Evolutionary conservation across 2,329 filamentous ascomycete genomes (phyloP), one percentile per base, ranked within the genome.

Genomic region (Magnaporthales sp.): DNA sequence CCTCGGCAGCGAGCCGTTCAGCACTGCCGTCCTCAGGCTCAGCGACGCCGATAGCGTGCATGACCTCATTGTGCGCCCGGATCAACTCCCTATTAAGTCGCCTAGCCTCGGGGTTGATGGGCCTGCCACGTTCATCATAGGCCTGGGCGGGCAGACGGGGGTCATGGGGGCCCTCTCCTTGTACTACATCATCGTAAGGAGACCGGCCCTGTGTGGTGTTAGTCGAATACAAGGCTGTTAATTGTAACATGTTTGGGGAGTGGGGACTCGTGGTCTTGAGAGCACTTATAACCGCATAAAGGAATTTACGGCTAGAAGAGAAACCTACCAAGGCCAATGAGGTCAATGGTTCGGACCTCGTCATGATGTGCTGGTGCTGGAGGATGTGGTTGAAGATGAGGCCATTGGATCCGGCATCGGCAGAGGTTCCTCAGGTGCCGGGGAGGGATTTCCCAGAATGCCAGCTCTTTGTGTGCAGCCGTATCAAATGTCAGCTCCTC

Each of bases 11-110:
- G 65, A 81, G 78, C 5, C 77, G 75, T 4, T 78, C 77, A 26
- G 75, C 72, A 4, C 71, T 71, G 8, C 75, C 75, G 64, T 80
- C 81, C 66, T 87, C 85, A 15, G 84, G 83, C 70, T 88, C 85
- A 9, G 85, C 85, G 4, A 87, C 85, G 5, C 85, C 85, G 54
- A 88, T 87, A 10, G 86, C 84, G 22, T 82, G 79, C 85, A 88
- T 88, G 3, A 88, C 85, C 69, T 88, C 85, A 69, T 88, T 88
- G 71, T 88, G 85, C 10, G 85, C 81, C 65, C 85, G 80, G 29
- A 88, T 84, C 32, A 87, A 81, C 67, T 85, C 82, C 63, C 81
- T 80, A 69, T 86, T 86, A 69, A 86, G 80, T 13, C 78, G 77
- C 71, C 82, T 84, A 1, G 84, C 86, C 65, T 82, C 80, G 0